Conservation (phyloP, 169 alveolate genomes). For the Plasmodium knowlesi region DNA sequence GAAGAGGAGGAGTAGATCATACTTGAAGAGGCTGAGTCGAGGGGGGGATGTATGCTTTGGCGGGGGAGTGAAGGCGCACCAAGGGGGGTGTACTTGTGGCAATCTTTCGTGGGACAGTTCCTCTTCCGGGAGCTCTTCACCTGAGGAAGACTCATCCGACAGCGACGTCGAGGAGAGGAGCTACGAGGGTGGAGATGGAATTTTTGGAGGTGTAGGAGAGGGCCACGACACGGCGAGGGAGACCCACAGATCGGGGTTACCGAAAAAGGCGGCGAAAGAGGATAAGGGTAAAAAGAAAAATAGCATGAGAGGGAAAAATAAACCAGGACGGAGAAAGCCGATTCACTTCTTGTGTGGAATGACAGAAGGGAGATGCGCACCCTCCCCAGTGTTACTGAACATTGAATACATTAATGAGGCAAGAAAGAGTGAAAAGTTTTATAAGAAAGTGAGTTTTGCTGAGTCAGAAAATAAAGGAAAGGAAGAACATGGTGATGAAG, state of each 20-base stretch:
- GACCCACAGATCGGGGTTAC: background rate
- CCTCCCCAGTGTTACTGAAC: slow-evolving; percentile 30
- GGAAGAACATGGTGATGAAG: background rate
- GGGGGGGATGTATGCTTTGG: background rate
- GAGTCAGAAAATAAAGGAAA: background rate
- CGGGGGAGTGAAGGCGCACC: background rate
- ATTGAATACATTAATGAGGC: slow-evolving; percentile 8
- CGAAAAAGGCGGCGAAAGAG: background rate
- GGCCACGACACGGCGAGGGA: background rate
- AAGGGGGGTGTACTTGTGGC: background rate
- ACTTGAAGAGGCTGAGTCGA: slow-evolving; percentile 18
- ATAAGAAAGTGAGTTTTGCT: background rate
- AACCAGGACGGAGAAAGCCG: background rate
- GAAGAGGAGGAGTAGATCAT: slow-evolving; percentile 16
- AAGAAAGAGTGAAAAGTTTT: slow-evolving; percentile 14
- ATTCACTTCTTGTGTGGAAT: slow-evolving; percentile 49
- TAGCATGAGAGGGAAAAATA: slow-evolving; percentile 4
- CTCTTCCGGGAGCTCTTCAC: background rate
- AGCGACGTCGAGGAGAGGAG: background rate
- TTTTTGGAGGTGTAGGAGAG: no score
- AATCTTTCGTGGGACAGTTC: background rate
- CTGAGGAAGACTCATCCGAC: background rate
- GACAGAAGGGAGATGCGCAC: slow-evolving; percentile 72
- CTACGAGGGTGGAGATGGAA: background rate
- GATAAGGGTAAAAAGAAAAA: background rate